These are phyloP conservation scores for Yamadazyma diospyri DNA, from an alignment of 1,139 yeast genomes.

Conservation along the genomic window DNA sequence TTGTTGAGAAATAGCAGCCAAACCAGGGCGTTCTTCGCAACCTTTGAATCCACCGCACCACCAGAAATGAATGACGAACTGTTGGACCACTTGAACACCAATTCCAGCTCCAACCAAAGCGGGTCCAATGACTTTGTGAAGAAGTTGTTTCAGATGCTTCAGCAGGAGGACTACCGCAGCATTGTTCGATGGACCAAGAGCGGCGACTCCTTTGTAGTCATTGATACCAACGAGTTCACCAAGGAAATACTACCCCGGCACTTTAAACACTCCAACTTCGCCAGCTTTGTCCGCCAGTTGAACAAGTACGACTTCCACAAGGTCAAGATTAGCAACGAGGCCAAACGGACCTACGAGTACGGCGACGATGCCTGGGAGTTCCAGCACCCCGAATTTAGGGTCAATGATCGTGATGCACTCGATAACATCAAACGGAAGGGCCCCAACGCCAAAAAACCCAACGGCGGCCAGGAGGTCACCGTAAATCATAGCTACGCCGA, in stretches of 20 bases:
- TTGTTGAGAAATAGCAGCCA: too few relatives aligned
- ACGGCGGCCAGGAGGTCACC: slow-evolving; percentile 2
- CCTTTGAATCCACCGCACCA: slow-evolving; percentile 1
- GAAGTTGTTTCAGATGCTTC: slow-evolving; percentile 78
- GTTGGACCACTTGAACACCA: slow-evolving; percentile 15
- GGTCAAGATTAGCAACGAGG: slow-evolving; percentile 62
- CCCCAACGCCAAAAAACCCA: slow-evolving; percentile 49
- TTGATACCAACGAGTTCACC: slow-evolving; percentile 87
- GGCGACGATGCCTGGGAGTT: slow-evolving; percentile 94
- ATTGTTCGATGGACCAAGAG: slow-evolving; percentile 79
- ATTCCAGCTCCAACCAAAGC: slow-evolving; percentile 29
- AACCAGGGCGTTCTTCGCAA: too few relatives aligned
- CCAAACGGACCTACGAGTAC: slow-evolving; percentile 49
- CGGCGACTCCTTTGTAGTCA: slow-evolving; percentile 85
- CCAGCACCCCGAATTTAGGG: slow-evolving; percentile 81
- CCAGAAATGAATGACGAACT: slow-evolving; percentile 6
- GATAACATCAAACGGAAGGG: slow-evolving; percentile 81
- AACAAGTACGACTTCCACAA: slow-evolving; percentile 97
- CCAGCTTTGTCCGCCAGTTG: slow-evolving; percentile 90
- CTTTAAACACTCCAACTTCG: slow-evolving; percentile 91
- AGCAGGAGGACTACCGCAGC: slow-evolving; percentile 66
- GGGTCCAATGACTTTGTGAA: slow-evolving; percentile 75
- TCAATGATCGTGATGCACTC: slow-evolving; percentile 64
- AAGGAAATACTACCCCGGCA: slow-evolving; percentile 81
- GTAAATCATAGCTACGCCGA: slow-evolving; percentile 2